Evolutionary conservation across 2,329 filamentous ascomycete genomes (phyloP), one percentile per base, ranked within the genome.

Genomic region (Xylaria sp.): DNA sequence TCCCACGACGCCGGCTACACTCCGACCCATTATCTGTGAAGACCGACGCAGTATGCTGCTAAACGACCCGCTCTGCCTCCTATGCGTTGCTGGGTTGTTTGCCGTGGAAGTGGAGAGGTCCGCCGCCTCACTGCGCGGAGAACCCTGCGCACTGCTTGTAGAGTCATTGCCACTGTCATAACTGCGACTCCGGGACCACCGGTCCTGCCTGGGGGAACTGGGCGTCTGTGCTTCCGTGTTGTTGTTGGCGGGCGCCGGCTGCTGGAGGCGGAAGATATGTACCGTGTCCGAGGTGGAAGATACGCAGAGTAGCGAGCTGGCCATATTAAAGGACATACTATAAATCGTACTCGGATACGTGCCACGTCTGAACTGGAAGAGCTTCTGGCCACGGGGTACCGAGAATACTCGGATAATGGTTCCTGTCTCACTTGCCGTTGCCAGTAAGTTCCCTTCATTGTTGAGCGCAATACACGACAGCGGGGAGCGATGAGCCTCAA

Each of bases 321-420:
- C 92, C 45, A 92, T 87, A 72, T 99, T 99, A 76, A 99, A 99
- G 1, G 92, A 96, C 92, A 99, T 97, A 83, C 92, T 96, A 76
- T 92, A 97, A 64, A 99, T 99, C 39, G 91, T 89, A 1, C 92
- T 92, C 0, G 94, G 94, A 73, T 97, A 97, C 2, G 93, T 97
- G 40, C 94, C 94, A 60, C 94, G 86, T 55, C 94, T 86, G 75
- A 99, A 99, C 70, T 99, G 93, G 72, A 92, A 97, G 17, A 99
- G 81, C 72, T 97, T 99, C 67, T 93, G 88, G 9, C 91, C 94
- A 60, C 87, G 86, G 2, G 94, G 94, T 1, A 99, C 85, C 1
- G 91, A 91, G 73, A 99, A 99, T 48, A 99, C 92, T 16, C 94
- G 87, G 60, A 99, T 96, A 56, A 99, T 96, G 0, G 94, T 99